A percentile compares a stretch with the other conserved stretches of the same genome.
phyloP scores from a whole-genome alignment of 2,329 filamentous ascomycete genomes.

The Madurella fahalii region DNA sequence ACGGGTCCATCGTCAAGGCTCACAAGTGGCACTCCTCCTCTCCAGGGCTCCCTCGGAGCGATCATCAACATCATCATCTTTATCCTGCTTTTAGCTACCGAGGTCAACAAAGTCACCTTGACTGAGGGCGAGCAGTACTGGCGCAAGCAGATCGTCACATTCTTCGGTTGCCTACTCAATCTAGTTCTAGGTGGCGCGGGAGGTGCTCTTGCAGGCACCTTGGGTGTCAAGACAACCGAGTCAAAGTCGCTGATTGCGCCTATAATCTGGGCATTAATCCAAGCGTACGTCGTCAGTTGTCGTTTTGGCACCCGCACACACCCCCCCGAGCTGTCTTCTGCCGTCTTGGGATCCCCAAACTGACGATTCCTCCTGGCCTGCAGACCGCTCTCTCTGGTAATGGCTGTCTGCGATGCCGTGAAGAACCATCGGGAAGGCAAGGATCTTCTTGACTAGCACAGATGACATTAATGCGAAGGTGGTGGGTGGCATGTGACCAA shows the following conservation, averaged over 20 bases:
- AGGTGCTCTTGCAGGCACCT: constrained; percentile 16
- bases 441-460: constrained; percentile 22
- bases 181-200: constrained; percentile 22
- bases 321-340: neutral
- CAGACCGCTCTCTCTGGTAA: constrained; percentile 18
- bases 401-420: constrained; percentile 20
- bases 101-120: constrained; percentile 18
- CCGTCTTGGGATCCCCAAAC: neutral
- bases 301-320: neutral
- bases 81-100: constrained; percentile 18
- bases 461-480: neutral
- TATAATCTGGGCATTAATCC: constrained; percentile 19
- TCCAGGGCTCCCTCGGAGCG: constrained; percentile 21
- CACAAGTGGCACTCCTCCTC: neutral
- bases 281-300: constrained; percentile 17
- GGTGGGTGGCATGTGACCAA: neutral
- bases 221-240: constrained; percentile 15
- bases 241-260: constrained; percentile 21
- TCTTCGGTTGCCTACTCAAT: constrained; percentile 24
- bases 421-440: constrained; percentile 25
- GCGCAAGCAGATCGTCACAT: constrained; percentile 24
- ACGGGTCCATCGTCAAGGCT: neutral
- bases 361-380: constrained; percentile 6
- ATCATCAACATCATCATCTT: constrained; percentile 20
- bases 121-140: constrained; percentile 27